These are phyloP conservation scores for Multifurca ochricompacta DNA, from an alignment of 768 basidiomycete genomes.

Conservation along the genomic window DNA sequence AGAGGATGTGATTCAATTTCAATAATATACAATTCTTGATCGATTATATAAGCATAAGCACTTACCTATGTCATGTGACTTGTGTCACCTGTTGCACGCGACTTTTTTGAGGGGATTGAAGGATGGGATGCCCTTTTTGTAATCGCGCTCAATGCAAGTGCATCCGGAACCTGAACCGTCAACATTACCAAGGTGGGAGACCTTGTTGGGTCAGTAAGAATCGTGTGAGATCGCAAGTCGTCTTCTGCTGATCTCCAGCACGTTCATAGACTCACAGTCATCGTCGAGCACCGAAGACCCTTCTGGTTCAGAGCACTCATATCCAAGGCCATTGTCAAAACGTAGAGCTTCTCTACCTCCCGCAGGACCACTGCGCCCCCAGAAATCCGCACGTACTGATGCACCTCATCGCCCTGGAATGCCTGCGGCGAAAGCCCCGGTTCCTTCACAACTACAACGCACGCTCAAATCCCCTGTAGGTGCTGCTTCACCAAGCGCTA, in stretches of 20 bases:
- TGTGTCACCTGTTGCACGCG: not conserved
- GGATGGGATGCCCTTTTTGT: too few relatives aligned
- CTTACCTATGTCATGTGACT: conserved; percentile 3
- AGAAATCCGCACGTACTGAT: conserved; percentile 8
- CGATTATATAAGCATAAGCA: not conserved
- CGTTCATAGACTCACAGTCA: conserved; percentile 7
- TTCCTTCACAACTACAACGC: not conserved
- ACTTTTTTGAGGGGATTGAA: too few relatives aligned
- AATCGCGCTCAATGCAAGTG: too few relatives aligned
- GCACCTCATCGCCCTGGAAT: not conserved
- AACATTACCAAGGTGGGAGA: not conserved
- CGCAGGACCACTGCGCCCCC: not conserved
- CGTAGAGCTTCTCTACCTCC: conserved; percentile 5
- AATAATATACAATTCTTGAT: conserved; percentile 3
- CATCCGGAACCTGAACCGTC: conserved; percentile 1
- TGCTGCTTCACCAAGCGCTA: not conserved
- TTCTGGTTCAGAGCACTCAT: not conserved
- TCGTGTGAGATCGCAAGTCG: not conserved
- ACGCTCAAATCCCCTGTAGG: not conserved
- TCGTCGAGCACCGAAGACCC: not conserved
- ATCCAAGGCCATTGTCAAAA: not conserved
- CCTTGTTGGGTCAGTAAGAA: not conserved
- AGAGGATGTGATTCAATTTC: too few relatives aligned
- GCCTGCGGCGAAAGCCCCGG: not conserved
- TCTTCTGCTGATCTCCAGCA: not conserved